A percentile compares a stretch with the other conserved stretches of the same genome.
Conservation (phyloP, 768 basidiomycete species). For the Mycena crocata region DNA sequence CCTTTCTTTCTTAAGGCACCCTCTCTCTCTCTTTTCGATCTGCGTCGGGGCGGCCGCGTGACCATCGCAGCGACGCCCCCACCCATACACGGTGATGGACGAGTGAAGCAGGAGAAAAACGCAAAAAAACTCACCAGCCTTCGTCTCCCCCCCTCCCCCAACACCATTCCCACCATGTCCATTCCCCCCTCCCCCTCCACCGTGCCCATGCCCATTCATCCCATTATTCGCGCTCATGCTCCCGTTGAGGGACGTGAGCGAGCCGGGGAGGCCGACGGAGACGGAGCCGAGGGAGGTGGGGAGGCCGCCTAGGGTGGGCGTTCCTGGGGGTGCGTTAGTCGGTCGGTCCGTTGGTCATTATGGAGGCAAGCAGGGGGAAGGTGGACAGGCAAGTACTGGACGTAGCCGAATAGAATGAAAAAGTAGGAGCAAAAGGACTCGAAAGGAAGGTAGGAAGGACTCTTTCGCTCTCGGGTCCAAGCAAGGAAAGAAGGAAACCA, state of each 20-base stretch:
- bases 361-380: background rate
- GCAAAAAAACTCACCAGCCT: slow-evolving; percentile 17
- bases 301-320: background rate
- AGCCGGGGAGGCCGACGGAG: background rate
- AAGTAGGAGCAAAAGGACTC: too few relatives aligned
- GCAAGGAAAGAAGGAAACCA: too few relatives aligned
- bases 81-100: too few relatives aligned
- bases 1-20: too few relatives aligned
- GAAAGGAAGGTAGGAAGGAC: too few relatives aligned
- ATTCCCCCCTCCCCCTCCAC: background rate
- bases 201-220: background rate
- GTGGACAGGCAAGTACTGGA: too few relatives aligned
- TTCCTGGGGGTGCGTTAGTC: background rate
- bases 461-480: too few relatives aligned
- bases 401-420: too few relatives aligned
- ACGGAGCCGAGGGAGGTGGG: slow-evolving; percentile 1
- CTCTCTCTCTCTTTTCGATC: too few relatives aligned
- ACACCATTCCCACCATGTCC: background rate
- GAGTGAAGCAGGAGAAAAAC: background rate
- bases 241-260: background rate
- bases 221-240: background rate
- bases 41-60: too few relatives aligned
- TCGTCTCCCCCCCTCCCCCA: slow-evolving; percentile 11
- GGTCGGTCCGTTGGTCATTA: background rate
- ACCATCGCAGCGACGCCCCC: too few relatives aligned